Percentiles rank a stretch among this genome's conserved stretches.
Conservation (phyloP, 2,329 filamentous ascomycete genomes). For the Neofusicoccum parvum region DNA sequence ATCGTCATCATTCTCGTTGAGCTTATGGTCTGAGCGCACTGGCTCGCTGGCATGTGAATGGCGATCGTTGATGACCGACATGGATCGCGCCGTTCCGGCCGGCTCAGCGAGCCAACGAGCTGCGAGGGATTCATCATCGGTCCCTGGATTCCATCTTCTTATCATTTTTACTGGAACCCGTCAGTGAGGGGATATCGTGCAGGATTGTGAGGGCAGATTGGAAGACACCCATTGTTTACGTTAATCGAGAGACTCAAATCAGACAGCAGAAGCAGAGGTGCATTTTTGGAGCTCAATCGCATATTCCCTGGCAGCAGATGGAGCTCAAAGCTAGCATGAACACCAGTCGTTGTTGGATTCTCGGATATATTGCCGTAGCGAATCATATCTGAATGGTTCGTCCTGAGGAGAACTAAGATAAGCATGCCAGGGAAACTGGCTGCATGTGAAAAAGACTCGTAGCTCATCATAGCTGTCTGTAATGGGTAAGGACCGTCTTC, state of each 20-base stretch:
- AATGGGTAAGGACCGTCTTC: conserved; percentile 5
- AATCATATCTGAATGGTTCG: neutral
- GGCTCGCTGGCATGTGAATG: conserved; percentile 8
- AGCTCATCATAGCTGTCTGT: conserved; percentile 1
- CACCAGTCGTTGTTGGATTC: neutral
- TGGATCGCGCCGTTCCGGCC: conserved; percentile 11
- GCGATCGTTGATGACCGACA: conserved; percentile 9
- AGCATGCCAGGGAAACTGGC: neutral
- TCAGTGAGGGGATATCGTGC: neutral
- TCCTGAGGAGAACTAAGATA: neutral
- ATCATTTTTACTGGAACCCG: neutral
- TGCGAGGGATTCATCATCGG: conserved; percentile 6
- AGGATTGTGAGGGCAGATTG: neutral
- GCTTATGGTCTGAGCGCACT: neutral
- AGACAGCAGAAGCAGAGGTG: too few species aligned
- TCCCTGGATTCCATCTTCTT: neutral
- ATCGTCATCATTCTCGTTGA: conserved; percentile 2
- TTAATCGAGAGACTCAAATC: too few species aligned
- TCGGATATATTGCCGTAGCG: neutral
- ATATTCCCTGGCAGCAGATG: too few species aligned
- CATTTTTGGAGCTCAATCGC: neutral
- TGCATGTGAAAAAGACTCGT: conserved; percentile 5
- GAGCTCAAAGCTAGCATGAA: neutral
- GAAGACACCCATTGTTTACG: neutral
- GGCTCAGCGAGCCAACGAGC: neutral